phyloP scores from a whole-genome alignment of 2,329 filamentous ascomycete species.

The Talaromyces sp. region DNA sequence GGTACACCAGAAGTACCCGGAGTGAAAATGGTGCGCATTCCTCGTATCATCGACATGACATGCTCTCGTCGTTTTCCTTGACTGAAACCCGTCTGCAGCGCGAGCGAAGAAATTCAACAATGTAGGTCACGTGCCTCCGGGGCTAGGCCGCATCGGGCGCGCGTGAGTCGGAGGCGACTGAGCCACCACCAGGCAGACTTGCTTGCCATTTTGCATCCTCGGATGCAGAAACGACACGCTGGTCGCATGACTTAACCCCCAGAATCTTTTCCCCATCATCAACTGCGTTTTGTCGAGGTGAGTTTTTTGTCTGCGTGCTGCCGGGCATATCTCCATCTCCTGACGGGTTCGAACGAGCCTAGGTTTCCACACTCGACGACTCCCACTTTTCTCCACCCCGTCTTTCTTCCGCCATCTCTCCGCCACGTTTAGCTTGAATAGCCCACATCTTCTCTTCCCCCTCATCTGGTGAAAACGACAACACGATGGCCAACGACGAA shows the following conservation, averaged over 20 bases:
- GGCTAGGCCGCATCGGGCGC: conserved; percentile 4
- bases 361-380: not conserved
- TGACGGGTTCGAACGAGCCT: not conserved
- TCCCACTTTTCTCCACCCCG: conserved; percentile 2
- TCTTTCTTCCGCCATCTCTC: conserved; percentile 1
- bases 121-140: conserved; percentile 1
- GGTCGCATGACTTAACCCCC: not conserved
- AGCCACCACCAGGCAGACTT: not conserved
- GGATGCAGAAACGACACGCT: not conserved
- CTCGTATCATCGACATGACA: conserved; percentile 10
- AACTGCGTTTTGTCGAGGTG: not conserved
- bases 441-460: conserved; percentile 5
- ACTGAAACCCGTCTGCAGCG: not conserved
- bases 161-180: not conserved
- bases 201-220: not conserved
- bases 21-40: conserved; percentile 1
- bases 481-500: conserved; percentile 95
- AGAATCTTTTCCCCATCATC: not conserved
- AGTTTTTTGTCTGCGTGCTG: not conserved
- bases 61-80: conserved; percentile 5
- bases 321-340: not conserved
- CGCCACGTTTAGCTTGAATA: conserved; percentile 5
- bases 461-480: conserved; percentile 12
- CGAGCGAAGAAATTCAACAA: conserved; percentile 3
- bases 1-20: conserved; percentile 3